Evolutionary conservation across 108 stramenopile genomes (phyloP).

Genomic region (Pseudonitzschia pungens): DNA sequence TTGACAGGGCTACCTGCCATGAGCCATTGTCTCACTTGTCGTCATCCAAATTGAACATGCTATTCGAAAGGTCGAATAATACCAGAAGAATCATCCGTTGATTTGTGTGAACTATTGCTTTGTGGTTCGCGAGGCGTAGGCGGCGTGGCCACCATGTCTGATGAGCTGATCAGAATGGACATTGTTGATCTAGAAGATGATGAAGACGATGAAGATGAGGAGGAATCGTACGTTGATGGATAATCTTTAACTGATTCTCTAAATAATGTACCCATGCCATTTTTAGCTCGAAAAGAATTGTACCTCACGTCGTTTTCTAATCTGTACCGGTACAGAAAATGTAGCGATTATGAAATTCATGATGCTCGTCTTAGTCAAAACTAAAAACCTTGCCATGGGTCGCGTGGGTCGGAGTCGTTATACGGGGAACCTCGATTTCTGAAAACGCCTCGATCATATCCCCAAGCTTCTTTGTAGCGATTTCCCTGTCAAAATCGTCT

Average conservation of each 20-base stretch:
- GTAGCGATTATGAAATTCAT: too few species aligned
- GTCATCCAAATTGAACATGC: neutral
- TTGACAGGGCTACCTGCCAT: neutral
- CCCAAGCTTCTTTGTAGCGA: neutral
- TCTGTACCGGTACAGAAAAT: too few species aligned
- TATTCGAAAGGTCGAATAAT: constrained; percentile 25
- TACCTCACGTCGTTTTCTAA: neutral
- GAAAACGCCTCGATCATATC: constrained; percentile 1
- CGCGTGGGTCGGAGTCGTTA: neutral
- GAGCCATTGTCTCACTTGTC: neutral
- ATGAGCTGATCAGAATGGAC: constrained; percentile 37
- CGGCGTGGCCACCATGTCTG: constrained; percentile 35
- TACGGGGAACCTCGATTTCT: constrained; percentile 7
- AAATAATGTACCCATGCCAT: too few species aligned
- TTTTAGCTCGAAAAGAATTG: too few species aligned
- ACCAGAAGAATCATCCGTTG: neutral
- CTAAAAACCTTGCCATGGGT: neutral
- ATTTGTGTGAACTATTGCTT: constrained; percentile 33
- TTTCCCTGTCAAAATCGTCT: constrained; percentile 6
- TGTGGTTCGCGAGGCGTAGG: constrained; percentile 71
- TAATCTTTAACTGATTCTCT: too few species aligned
- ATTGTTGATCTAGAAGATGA: constrained; percentile 78
- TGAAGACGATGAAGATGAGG: constrained; percentile 45
- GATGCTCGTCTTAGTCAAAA: neutral
- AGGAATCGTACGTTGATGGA: constrained; percentile 22